Evolutionary conservation across 148 eudicot species (phyloP).

Genomic region (Silene uniflora): DNA sequence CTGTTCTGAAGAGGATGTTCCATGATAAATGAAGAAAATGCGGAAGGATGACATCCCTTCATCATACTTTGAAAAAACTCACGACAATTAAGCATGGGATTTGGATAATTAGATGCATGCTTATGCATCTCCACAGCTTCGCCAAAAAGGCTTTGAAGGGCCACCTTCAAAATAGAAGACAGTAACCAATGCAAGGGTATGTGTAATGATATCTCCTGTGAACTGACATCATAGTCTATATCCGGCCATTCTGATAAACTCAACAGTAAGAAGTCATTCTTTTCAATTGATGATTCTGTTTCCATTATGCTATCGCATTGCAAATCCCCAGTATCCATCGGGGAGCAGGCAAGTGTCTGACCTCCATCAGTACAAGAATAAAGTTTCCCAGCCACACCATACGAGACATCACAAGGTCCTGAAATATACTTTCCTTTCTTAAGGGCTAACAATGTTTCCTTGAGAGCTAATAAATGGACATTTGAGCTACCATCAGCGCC

Average conservation of each 20-base stretch:
- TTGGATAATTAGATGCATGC: conserved; percentile 23
- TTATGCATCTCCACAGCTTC: conserved; percentile 32
- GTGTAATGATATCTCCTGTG: conserved; percentile 76
- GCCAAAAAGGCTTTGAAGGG: conserved; percentile 55
- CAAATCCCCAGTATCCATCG: conserved; percentile 28
- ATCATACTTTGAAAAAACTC: conserved; percentile 63
- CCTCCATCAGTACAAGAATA: conserved; percentile 26
- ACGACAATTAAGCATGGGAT: conserved; percentile 25
- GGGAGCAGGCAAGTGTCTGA: conserved; percentile 14
- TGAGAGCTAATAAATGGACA: conserved; percentile 49
- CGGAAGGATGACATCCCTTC: conserved; percentile 76
- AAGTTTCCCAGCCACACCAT: conserved; percentile 20
- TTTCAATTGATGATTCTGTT: conserved; percentile 41
- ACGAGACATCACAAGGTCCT: conserved; percentile 33
- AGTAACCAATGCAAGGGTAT: conserved; percentile 81
- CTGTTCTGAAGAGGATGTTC: conserved; percentile 91
- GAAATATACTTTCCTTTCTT: conserved; percentile 43
- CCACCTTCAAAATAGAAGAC: conserved; percentile 62
- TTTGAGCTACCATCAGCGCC: conserved; percentile 31
- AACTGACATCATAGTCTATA: conserved; percentile 74
- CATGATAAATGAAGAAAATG: conserved; percentile 87
- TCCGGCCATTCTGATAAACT: conserved; percentile 79
- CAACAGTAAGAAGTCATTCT: conserved; percentile 51
- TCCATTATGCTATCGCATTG: conserved; percentile 38
- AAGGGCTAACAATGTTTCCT: conserved; percentile 52